phyloP scores from a whole-genome alignment of 169 alveolate species.

The Neospora caninum region DNA sequence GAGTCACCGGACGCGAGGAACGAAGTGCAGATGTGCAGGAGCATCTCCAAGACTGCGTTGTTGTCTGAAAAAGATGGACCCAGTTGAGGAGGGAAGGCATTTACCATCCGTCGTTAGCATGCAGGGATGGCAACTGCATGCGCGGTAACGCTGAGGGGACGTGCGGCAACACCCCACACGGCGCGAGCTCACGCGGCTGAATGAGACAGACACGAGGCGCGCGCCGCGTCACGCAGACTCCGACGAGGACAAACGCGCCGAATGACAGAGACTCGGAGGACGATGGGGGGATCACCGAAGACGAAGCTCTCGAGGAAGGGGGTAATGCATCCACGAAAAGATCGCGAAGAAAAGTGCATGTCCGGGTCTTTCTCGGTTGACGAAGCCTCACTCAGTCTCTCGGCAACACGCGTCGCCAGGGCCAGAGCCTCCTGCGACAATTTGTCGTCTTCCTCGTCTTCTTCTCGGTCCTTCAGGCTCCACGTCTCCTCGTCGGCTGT shows the following conservation, averaged over 20 bases:
- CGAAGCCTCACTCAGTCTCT: not conserved
- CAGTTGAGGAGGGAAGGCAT: too few relatives aligned
- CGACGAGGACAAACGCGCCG: not conserved
- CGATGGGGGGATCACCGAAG: not conserved
- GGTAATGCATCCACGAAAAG: too few relatives aligned
- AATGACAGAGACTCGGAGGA: not conserved
- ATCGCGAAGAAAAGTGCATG: not conserved
- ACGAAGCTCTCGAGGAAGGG: too few relatives aligned
- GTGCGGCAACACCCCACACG: too few relatives aligned
- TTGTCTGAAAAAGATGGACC: not conserved
- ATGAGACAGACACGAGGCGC: not conserved
- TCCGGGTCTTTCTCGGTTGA: not conserved
- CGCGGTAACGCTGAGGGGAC: too few relatives aligned
- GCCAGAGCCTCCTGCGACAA: not conserved
- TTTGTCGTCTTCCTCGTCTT: slow-evolving; percentile 10
- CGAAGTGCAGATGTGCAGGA: not conserved
- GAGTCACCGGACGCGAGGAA: not conserved
- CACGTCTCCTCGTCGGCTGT: not conserved
- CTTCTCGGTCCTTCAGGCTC: slow-evolving; percentile 7
- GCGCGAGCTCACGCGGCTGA: too few relatives aligned
- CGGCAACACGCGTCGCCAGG: slow-evolving; percentile 25
- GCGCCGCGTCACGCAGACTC: not conserved
- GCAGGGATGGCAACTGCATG: too few relatives aligned
- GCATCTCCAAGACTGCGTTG: slow-evolving; percentile 33
- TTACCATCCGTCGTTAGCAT: too few relatives aligned